phyloP scores from a whole-genome alignment of 768 basidiomycete species.

The Neoboletus magnificus region DNA sequence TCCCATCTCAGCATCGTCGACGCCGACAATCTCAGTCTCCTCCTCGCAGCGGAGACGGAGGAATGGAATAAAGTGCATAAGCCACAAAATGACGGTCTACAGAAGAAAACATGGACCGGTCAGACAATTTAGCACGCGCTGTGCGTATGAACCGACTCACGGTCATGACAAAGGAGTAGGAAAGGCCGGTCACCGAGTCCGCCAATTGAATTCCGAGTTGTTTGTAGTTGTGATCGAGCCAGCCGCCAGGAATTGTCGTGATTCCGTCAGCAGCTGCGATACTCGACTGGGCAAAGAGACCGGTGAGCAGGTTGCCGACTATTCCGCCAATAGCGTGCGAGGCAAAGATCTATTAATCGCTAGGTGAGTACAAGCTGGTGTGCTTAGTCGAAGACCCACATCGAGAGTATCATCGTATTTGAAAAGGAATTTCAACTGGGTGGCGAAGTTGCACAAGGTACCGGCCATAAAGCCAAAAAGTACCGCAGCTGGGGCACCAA shows the following conservation, averaged over 20 bases:
- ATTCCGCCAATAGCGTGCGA: slow-evolving; percentile 77
- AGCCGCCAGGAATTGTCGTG: slow-evolving; percentile 70
- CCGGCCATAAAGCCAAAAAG: slow-evolving; percentile 84
- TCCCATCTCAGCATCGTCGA: slow-evolving; percentile 89
- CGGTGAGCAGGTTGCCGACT: slow-evolving; percentile 82
- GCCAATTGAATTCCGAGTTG: slow-evolving; percentile 88
- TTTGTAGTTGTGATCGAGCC: slow-evolving; percentile 77
- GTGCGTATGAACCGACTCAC: slow-evolving; percentile 38
- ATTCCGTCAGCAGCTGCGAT: slow-evolving; percentile 80
- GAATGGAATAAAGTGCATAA: slow-evolving; percentile 85
- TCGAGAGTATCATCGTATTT: slow-evolving; percentile 80
- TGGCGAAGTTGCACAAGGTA: slow-evolving; percentile 90
- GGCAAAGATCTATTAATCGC: slow-evolving; percentile 71
- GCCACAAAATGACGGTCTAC: slow-evolving; percentile 78
- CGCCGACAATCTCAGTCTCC: slow-evolving; percentile 73
- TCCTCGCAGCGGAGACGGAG: slow-evolving; percentile 65
- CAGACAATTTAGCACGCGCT: neutral
- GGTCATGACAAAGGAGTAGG: slow-evolving; percentile 75
- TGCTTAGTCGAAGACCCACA: slow-evolving; percentile 38
- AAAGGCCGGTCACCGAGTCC: slow-evolving; percentile 60
- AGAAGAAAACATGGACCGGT: neutral
- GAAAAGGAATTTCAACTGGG: slow-evolving; percentile 83
- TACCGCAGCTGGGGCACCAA: slow-evolving; percentile 79
- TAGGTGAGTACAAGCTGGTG: neutral
- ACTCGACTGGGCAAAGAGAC: slow-evolving; percentile 78